Evolutionary conservation across 345 rosid species (phyloP).

Genomic region (Lepidium didymum): DNA sequence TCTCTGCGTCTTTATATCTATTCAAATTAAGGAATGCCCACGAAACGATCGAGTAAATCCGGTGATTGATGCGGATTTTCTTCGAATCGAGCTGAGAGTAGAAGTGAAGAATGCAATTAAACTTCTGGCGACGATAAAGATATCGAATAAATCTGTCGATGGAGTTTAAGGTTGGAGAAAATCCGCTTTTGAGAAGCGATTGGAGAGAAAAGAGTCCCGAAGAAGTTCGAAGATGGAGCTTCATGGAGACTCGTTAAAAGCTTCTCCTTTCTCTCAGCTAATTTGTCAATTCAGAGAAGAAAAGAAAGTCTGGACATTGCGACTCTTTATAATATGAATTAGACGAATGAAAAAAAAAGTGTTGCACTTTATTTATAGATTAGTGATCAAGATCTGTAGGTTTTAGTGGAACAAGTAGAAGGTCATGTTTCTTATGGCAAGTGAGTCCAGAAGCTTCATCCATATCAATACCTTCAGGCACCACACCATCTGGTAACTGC

Average conservation of each 20-base stretch:
- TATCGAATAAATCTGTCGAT: constrained; percentile 12
- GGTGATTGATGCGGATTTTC: constrained; percentile 10
- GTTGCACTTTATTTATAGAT: not conserved
- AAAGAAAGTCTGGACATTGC: not conserved
- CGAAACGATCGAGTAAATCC: constrained; percentile 40
- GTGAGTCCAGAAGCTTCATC: constrained; percentile 24
- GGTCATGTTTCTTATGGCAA: constrained; percentile 16
- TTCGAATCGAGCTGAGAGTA: constrained; percentile 23
- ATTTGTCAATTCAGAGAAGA: not conserved
- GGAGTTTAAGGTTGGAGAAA: constrained; percentile 21
- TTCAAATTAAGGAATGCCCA: constrained; percentile 48
- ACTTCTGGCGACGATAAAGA: constrained; percentile 19
- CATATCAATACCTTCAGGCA: constrained; percentile 10
- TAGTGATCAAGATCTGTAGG: not conserved
- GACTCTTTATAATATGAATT: not conserved
- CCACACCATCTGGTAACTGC: constrained; percentile 26
- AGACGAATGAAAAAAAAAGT: too few relatives aligned
- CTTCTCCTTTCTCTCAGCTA: not conserved
- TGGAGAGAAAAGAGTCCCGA: constrained; percentile 18
- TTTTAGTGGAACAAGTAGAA: constrained; percentile 21
- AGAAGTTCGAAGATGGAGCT: constrained; percentile 13
- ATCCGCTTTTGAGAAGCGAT: constrained; percentile 28
- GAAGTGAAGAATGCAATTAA: constrained; percentile 10
- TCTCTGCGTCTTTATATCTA: constrained; percentile 54
- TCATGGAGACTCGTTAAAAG: not conserved